Conservation (phyloP, 225 moss, liverwort and hornwort genomes). For the Physcomitrellopsis africana region DNA sequence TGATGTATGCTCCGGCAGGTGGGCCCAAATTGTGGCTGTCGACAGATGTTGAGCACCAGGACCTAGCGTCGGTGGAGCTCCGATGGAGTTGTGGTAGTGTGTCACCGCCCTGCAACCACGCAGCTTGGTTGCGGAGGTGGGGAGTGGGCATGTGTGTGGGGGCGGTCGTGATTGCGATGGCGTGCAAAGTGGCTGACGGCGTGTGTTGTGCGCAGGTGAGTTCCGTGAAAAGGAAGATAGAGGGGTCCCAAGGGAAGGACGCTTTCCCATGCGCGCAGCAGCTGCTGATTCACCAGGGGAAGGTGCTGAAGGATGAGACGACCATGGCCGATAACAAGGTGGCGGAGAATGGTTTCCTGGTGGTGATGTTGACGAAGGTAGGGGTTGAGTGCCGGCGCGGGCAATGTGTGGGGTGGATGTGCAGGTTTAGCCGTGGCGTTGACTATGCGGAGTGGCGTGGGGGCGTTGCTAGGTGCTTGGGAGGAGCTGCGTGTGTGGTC, state of each 20-base stretch:
- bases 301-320: slow-evolving; percentile 96
- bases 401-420: not conserved
- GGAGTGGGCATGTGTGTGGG: not conserved
- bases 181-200: not conserved
- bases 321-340: slow-evolving; percentile 95
- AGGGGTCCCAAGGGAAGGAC: slow-evolving; percentile 87
- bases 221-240: slow-evolving; percentile 87
- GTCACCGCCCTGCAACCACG: too few relatives aligned
- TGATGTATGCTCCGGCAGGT: too few relatives aligned
- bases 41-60: too few relatives aligned
- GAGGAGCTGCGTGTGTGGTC: not conserved
- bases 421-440: not conserved
- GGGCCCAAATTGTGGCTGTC: too few relatives aligned
- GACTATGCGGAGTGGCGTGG: not conserved
- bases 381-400: not conserved
- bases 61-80: too few relatives aligned
- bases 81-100: too few relatives aligned
- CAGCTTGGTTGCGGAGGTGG: too few relatives aligned
- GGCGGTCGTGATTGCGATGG: not conserved
- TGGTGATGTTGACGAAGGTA: slow-evolving; percentile 98
- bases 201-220: slow-evolving; percentile 60
- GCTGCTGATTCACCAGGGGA: slow-evolving; percentile 96
- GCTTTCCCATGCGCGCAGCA: slow-evolving; percentile 91
- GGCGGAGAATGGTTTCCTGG: slow-evolving; percentile 93
- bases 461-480: not conserved